Base-by-base conservation (phyloP, 768 basidiomycete species). In the Boletus sp. region DNA sequence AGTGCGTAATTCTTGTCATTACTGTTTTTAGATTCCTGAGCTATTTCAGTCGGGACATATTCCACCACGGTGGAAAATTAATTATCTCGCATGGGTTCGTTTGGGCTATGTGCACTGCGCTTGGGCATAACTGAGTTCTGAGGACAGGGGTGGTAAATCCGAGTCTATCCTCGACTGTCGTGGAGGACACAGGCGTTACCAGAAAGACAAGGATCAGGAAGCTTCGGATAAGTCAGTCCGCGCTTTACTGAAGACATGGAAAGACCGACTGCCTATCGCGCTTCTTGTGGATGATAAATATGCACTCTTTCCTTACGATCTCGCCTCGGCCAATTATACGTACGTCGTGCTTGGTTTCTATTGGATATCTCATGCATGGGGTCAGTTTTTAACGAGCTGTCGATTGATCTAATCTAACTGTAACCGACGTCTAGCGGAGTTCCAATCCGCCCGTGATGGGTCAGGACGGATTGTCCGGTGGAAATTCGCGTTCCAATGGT, bases 401-500 rank as follows among this genome's bases (percentile, higher is more conserved):
- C 20, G 6, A n/a, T 62, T 41, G 28, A 30, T 32, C 12, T 35
- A 28, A 46, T 44, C 63, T 73, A 41, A 75, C 20, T 20, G 36
- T 73, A 41, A 75, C 20, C 24, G 36, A 36, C 18, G 29, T 42
- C 15, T 24, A 73, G 89, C 87, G 44, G 89, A 91, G 73, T 81
- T 79, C 55, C 83, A 90, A 63, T 64, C 77, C 1, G 73, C 81
- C 7, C 70, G 69, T 40, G 83, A 81, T 56, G 71, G 74, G 17
- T 69, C 63, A 33, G 80, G 81, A 11, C 74, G 71, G n/a, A 82
- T 89, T n/a, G 78, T 90, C 12, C 77, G 90, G 7, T 90, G 83
- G 67, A 93, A 92, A 67, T 92, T 93, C 63, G 85, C 86, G 5
- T 93, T 93, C 61, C 86, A 87, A 62, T 93, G 90, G 90, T 90